phyloP scores from a whole-genome alignment of 2,329 filamentous ascomycete species.

The Tolypocladium pustulatum region DNA sequence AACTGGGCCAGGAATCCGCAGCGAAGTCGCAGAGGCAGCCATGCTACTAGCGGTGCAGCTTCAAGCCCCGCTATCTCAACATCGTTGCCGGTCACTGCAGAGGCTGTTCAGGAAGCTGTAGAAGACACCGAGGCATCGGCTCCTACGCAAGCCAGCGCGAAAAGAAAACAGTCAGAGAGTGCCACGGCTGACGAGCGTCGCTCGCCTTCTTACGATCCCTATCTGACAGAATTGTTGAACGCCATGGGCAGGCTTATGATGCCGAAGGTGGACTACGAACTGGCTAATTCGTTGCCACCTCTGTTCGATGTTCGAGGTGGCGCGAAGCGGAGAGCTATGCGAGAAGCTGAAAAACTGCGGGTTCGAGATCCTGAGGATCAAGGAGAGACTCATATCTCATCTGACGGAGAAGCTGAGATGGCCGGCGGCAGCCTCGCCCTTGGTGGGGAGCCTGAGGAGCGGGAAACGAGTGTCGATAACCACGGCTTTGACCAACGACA shows the following conservation, averaged over 20 bases:
- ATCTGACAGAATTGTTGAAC: slow-evolving; percentile 25
- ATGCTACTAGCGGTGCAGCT: slow-evolving; percentile 70
- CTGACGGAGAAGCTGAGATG: slow-evolving; percentile 70
- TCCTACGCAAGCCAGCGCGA: slow-evolving; percentile 8
- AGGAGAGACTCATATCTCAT: slow-evolving; percentile 31
- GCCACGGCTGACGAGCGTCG: not conserved
- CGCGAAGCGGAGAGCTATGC: slow-evolving; percentile 67
- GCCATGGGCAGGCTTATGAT: slow-evolving; percentile 25
- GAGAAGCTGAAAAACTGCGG: slow-evolving; percentile 55
- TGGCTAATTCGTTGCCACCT: slow-evolving; percentile 41
- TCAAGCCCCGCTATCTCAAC: slow-evolving; percentile 70
- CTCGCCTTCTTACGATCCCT: slow-evolving; percentile 8
- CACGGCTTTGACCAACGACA: slow-evolving; percentile 47
- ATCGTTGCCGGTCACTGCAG: slow-evolving; percentile 42
- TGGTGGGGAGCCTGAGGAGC: slow-evolving; percentile 85
- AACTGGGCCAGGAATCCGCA: slow-evolving; percentile 76
- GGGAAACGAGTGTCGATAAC: slow-evolving; percentile 42
- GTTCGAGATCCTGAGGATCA: slow-evolving; percentile 38
- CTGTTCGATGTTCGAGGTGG: slow-evolving; percentile 78
- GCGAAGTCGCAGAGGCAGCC: slow-evolving; percentile 62
- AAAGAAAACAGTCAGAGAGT: slow-evolving; percentile 8
- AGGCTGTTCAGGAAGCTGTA: slow-evolving; percentile 34
- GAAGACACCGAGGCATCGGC: slow-evolving; percentile 18
- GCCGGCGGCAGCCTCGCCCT: slow-evolving; percentile 74
- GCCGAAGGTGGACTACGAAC: slow-evolving; percentile 6